phyloP scores from a whole-genome alignment of 306 rosid species.

The Parietaria judaica region DNA sequence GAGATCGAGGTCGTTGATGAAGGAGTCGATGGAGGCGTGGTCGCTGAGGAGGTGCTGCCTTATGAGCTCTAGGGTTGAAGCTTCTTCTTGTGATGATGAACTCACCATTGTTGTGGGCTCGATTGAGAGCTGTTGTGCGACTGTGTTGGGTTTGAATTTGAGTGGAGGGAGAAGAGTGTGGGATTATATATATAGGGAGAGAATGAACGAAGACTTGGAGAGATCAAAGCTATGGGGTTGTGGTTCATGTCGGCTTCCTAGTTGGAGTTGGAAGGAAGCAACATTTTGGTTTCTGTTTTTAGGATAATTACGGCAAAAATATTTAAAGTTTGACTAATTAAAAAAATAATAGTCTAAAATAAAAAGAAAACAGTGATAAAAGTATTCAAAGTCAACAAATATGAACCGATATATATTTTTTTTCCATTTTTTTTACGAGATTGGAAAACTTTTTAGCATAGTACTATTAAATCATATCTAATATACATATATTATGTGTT shows the following conservation, averaged over 20 bases:
- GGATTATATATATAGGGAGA: neutral
- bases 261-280: conserved; percentile 23
- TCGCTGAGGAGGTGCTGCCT: conserved; percentile 55
- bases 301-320: too few relatives aligned
- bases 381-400: too few relatives aligned
- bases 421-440: too few relatives aligned
- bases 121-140: neutral
- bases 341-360: too few relatives aligned
- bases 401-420: too few relatives aligned
- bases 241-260: conserved; percentile 22
- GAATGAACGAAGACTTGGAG: neutral
- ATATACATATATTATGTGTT: too few relatives aligned
- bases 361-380: too few relatives aligned
- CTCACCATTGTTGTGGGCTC: conserved; percentile 8
- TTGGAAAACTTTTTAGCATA: too few relatives aligned
- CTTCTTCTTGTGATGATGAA: conserved; percentile 19
- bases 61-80: conserved; percentile 47
- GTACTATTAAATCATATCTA: too few relatives aligned
- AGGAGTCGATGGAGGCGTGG: conserved; percentile 30
- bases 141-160: too few relatives aligned
- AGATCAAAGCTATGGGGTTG: neutral
- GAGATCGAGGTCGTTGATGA: conserved; percentile 23
- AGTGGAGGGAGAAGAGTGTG: conserved; percentile 21
- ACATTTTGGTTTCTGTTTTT: neutral
- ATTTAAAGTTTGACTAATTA: too few relatives aligned